phyloP scores from a whole-genome alignment of 768 basidiomycete genomes.

The Boletus huronensis region DNA sequence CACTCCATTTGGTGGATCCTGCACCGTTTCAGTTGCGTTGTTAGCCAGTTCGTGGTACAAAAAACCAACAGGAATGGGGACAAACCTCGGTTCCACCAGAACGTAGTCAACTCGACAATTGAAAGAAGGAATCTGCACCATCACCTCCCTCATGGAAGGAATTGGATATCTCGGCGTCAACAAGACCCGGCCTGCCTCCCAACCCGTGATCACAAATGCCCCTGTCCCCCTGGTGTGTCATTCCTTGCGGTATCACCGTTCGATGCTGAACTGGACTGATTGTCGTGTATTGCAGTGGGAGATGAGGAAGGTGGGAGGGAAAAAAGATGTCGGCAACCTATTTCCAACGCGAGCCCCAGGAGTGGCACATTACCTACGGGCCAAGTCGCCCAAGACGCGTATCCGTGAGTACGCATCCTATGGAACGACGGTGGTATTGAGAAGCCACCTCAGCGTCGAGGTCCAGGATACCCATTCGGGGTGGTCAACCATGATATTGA shows the following conservation, averaged over 20 bases:
- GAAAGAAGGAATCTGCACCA: neutral
- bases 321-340: neutral
- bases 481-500: neutral
- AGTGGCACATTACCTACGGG: neutral
- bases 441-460: neutral
- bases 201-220: neutral
- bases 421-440: neutral
- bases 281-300: too few relatives aligned
- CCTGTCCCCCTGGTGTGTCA: neutral
- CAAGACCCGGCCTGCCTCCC: neutral
- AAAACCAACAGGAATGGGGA: neutral
- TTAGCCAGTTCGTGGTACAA: neutral
- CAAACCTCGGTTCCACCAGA: neutral
- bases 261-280: neutral
- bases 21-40: neutral
- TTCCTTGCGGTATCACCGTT: neutral
- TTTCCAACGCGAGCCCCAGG: neutral
- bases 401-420: neutral
- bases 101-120: neutral
- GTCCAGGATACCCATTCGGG: neutral
- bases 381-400: neutral
- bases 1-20: neutral
- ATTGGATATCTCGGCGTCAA: neutral
- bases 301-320: too few relatives aligned
- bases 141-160: neutral